A percentile compares a stretch with the other conserved stretches of the same genome.
Conservation (phyloP, 176 grass and related monocot genomes). For the Coix lacrymajobi region DNA sequence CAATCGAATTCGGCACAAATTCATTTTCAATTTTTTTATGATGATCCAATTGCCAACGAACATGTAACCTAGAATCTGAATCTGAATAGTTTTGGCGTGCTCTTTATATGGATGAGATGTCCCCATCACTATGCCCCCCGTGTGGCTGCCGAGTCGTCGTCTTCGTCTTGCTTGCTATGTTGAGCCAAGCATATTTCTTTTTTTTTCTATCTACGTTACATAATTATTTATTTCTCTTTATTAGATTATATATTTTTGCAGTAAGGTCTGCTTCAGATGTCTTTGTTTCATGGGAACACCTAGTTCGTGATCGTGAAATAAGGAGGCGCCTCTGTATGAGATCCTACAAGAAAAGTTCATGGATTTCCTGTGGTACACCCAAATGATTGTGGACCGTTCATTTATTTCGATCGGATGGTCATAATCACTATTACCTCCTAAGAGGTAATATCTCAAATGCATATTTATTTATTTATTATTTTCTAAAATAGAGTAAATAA, state of each 20-base stretch:
- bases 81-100: background rate
- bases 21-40: background rate
- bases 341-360: background rate
- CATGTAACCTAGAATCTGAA: background rate
- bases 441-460: no score
- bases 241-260: background rate
- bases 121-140: background rate
- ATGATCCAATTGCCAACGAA: background rate
- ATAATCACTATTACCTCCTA: no score
- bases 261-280: background rate
- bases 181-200: conserved; percentile 6
- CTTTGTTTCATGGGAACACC: background rate
- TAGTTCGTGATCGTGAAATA: background rate
- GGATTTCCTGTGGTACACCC: no score
- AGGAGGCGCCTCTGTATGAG: background rate
- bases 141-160: background rate
- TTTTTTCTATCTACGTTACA: background rate
- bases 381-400: no score
- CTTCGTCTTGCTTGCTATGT: conserved; percentile 3
- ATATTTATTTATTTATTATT: no score
- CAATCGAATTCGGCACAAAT: background rate
- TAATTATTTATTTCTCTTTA: background rate
- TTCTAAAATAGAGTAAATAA: no score
- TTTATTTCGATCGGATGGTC: no score
- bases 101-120: background rate